These are phyloP conservation scores for Citrus maxima DNA, from an alignment of 345 rosid genomes.

Conservation along the genomic window DNA sequence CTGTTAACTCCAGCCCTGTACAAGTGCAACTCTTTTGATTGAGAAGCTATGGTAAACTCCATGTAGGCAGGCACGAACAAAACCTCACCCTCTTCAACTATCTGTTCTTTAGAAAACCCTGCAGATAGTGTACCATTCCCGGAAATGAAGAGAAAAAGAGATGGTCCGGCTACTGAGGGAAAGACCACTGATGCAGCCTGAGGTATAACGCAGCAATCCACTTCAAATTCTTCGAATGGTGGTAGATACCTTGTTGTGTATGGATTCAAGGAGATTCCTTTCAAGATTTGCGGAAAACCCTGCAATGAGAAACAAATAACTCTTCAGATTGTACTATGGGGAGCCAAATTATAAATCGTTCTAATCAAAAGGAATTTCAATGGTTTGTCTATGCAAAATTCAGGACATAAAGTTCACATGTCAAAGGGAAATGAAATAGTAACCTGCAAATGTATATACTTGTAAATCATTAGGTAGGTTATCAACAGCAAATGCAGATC, in stretches of 20 bases:
- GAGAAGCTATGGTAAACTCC: slow-evolving; percentile 12
- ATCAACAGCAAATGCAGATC: neutral
- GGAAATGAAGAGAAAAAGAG: slow-evolving; percentile 19
- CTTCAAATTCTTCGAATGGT: slow-evolving; percentile 39
- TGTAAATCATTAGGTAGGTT: neutral
- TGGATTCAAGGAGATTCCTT: slow-evolving; percentile 29
- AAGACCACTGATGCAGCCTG: slow-evolving; percentile 27
- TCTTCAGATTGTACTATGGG: neutral
- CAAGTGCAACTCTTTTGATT: slow-evolving; percentile 26
- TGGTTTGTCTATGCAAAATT: neutral
- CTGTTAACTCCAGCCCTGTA: slow-evolving; percentile 45
- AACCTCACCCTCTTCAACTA: slow-evolving; percentile 27
- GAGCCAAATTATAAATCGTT: neutral
- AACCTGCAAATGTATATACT: too few species aligned
- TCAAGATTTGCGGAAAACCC: slow-evolving; percentile 34
- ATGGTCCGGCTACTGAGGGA: slow-evolving; percentile 31
- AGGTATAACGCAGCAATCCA: slow-evolving; percentile 32
- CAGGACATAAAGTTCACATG: neutral
- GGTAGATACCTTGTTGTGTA: slow-evolving; percentile 34
- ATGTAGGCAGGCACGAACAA: slow-evolving; percentile 31
- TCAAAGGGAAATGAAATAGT: neutral
- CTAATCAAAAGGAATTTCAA: neutral
- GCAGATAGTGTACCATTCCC: slow-evolving; percentile 26
- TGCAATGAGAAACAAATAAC: neutral
- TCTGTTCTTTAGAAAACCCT: neutral